Evolutionary conservation across 2,329 filamentous ascomycete species (phyloP), one percentile per base, ranked within the genome.

Genomic region (Neoarthrinium moseri): DNA sequence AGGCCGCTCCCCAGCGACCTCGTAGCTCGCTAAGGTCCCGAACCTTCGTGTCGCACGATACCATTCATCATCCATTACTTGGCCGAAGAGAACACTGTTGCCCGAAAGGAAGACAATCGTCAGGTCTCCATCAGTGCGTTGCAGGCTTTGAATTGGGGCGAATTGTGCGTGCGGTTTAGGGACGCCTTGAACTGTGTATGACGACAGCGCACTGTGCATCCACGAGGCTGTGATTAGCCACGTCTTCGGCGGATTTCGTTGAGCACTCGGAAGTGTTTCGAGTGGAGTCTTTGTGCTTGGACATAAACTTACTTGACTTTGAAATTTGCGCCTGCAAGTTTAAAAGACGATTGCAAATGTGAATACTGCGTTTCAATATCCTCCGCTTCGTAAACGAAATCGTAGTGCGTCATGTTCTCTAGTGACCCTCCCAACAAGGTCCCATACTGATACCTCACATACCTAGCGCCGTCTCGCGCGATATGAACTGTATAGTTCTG

Each of bases 21-120:
- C 15, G 5, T 5, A 11, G 15, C 15, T 13, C 10, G n/a, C 20
- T 7, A 20, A 6, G 15, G 33, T 35, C n/a, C 6, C 12, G 3
- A 20, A 20, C 6, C 6, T 4, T 12, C n/a, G 17, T 17, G 36
- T 53, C 3, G 45, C 49, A 10, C 32, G 38, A n/a, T 57, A 57
- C 55, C 53, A 57, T 2, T 45, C 42, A n/a, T 52, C 55, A 3
- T 49, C 37, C n/a, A 40, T 42, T 6, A 17, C 17, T 4, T 52
- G 17, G 3, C 4, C 12, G 15, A 53, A 53, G 2, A 3, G 0
- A 4, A 56, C 44, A 1, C 53, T 49, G 12, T 53, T 50, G 3
- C 55, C 55, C 0, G 50, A 50, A 10, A 57, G 20, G 23, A 53
- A 55, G 10, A 23, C 12, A 3, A 55, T 3, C 1, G n/a, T 20